Conservation (phyloP, 164 flowering plant genomes). For the Malania oleifera region DNA sequence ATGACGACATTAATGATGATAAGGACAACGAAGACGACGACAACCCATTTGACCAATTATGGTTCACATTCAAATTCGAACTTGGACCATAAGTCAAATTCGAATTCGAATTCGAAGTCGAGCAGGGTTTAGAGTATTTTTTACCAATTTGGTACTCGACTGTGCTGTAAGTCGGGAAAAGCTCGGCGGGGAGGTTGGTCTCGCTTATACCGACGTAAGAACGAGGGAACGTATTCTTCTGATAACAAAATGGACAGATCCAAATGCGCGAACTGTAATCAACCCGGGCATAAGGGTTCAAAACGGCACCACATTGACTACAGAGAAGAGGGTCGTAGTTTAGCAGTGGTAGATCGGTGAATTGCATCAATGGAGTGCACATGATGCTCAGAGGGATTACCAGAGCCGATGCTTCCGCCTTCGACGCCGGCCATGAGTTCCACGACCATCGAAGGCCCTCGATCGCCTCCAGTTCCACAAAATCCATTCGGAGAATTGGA, state of each 20-base stretch:
- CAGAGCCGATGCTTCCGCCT: constrained; percentile 46
- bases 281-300: constrained; percentile 92
- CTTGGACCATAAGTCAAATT: not conserved
- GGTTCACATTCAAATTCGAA: constrained; percentile 13
- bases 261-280: constrained; percentile 72
- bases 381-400: constrained; percentile 69
- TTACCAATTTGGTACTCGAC: constrained; percentile 57
- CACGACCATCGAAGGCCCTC: constrained; percentile 96
- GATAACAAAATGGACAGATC: constrained; percentile 78
- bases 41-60: constrained; percentile 18
- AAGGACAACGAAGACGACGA: constrained; percentile 15
- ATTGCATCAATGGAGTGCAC: constrained; percentile 71
- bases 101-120: not conserved
- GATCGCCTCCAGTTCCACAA: constrained; percentile 75
- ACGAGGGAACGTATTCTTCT: constrained; percentile 56
- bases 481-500: constrained; percentile 82
- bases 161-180: constrained; percentile 80
- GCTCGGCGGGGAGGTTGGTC: constrained; percentile 84
- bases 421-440: constrained; percentile 88
- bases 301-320: constrained; percentile 48
- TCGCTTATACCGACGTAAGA: constrained; percentile 66
- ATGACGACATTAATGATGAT: constrained; percentile 22
- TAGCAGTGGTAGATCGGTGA: constrained; percentile 69
- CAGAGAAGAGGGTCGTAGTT: constrained; percentile 73
- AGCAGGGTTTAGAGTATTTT: constrained; percentile 3